A percentile compares a stretch with the other conserved stretches of the same genome.
These are phyloP conservation scores for Helotiales sp. DNA, from an alignment of 2,329 filamentous ascomycete genomes.

Conservation along the genomic window DNA sequence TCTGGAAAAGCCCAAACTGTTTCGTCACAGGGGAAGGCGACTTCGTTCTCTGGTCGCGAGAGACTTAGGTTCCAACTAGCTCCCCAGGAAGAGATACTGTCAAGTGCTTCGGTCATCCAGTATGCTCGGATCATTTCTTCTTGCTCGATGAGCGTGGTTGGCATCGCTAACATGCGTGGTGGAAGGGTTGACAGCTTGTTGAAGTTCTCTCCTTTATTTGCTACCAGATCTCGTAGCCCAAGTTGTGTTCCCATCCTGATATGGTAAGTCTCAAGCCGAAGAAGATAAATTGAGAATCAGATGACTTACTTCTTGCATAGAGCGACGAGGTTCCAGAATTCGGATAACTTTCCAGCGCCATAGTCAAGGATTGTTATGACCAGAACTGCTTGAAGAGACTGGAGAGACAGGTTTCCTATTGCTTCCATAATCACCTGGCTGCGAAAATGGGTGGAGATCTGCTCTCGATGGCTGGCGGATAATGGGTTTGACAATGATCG, in stretches of 20 bases:
- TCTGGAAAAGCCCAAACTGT: slow-evolving; percentile 21
- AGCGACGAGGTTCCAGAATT: slow-evolving; percentile 38
- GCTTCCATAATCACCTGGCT: slow-evolving; percentile 33
- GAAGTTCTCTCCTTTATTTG: slow-evolving; percentile 33
- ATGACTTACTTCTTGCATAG: slow-evolving; percentile 32
- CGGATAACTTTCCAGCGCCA: slow-evolving; percentile 33
- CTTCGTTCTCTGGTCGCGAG: slow-evolving; percentile 15
- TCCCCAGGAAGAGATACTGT: slow-evolving; percentile 36
- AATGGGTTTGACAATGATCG: slow-evolving; percentile 26
- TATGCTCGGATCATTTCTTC: slow-evolving; percentile 39
- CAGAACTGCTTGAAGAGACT: slow-evolving; percentile 36
- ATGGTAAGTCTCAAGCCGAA: neutral
- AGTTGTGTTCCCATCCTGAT: slow-evolving; percentile 29
- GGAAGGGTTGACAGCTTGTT: slow-evolving; percentile 32
- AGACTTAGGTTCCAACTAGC: slow-evolving; percentile 31
- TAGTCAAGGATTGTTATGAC: slow-evolving; percentile 35
- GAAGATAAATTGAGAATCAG: neutral
- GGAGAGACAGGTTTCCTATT: slow-evolving; percentile 31
- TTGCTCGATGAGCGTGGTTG: slow-evolving; percentile 34
- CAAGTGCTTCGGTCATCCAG: slow-evolving; percentile 40
- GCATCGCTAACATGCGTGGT: slow-evolving; percentile 29
- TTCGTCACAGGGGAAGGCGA: slow-evolving; percentile 20
- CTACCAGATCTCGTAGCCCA: slow-evolving; percentile 29
- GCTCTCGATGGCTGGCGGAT: slow-evolving; percentile 25
- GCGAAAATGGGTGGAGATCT: slow-evolving; percentile 28